Base-by-base conservation (phyloP, 2,329 filamentous ascomycete species). In the Coniochaeta sp. region DNA sequence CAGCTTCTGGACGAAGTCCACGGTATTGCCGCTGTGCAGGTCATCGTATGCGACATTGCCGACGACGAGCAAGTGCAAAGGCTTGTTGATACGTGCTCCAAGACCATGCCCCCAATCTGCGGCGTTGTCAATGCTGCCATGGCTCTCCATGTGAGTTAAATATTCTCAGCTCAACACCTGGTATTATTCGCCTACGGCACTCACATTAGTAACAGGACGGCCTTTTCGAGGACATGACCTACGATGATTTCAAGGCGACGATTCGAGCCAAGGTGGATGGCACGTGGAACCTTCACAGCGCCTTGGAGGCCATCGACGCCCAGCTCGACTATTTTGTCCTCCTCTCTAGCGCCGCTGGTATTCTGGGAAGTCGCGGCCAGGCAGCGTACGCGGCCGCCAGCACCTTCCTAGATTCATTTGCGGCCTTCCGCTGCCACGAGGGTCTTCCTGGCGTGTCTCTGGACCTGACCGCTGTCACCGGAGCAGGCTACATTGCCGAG, bases 401-500 rank as follows among this genome's bases (percentile, higher is more conserved):
- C 64, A 70, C 70, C 17, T 79, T 75, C 67, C 66, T 77, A 54
- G 72, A 77, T 56, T 67, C 71, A 5, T 69, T 79, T 9, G 72
- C 70, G 19, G 69, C 71, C 38, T 71, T 72, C 60, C 70, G 76
- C 1, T 63, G 65, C 1, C 56, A 61, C 1, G 65, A 64, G 7
- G 75, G 74, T 0, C 67, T 77, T 1, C 69, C 75, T 0, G 69
- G 64, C 0, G 19, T 77, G 0, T 75, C 77, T 0, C 71, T 88
- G 1, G 77, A 86, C 64, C 70, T 87, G 30, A 82, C 81, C 0
- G 76, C 76, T 0, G 76, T 87, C 16, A 73, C 72, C 0, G 79
- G 77, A 50, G 75, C 77, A 0, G 80, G 81, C 1, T 82, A 82
- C 65, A 68, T 83, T 2, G 78, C 79, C 1, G 76, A 80, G 62